Evolutionary conservation across 2,329 filamentous ascomycete species (phyloP).

Genomic region (Colletotrichum sp.): DNA sequence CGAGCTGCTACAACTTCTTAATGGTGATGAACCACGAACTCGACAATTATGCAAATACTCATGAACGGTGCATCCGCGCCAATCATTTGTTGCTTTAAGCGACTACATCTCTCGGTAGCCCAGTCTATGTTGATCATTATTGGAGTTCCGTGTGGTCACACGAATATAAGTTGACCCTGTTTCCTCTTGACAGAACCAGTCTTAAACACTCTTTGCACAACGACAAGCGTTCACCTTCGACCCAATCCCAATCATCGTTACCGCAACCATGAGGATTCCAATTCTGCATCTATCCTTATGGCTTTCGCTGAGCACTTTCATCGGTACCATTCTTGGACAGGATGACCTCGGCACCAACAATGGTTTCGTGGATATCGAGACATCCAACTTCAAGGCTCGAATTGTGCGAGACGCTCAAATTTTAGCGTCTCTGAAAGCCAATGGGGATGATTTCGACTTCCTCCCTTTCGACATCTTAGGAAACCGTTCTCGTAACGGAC

Average conservation of each 20-base stretch:
- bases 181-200: background rate
- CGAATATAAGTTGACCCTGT: background rate
- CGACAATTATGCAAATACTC: background rate
- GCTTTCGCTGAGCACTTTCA: background rate
- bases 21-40: background rate
- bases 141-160: background rate
- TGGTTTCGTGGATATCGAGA: background rate
- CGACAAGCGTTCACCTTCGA: background rate
- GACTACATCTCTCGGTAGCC: background rate
- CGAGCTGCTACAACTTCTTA: background rate
- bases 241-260: background rate
- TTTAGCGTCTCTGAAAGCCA: constrained; percentile 48
- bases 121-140: background rate
- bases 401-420: constrained; percentile 41
- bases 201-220: background rate
- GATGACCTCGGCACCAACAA: background rate
- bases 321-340: background rate
- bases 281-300: background rate
- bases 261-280: background rate
- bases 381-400: background rate
- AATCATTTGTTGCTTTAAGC: background rate
- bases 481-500: constrained; percentile 50
- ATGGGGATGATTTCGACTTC: constrained; percentile 54
- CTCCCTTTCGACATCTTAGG: constrained; percentile 56
- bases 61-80: background rate